Percentiles rank a stretch among this genome's conserved stretches.
These are phyloP conservation scores for Trichophyton equinum DNA, from an alignment of 2,329 filamentous ascomycete genomes.

Conservation along the genomic window DNA sequence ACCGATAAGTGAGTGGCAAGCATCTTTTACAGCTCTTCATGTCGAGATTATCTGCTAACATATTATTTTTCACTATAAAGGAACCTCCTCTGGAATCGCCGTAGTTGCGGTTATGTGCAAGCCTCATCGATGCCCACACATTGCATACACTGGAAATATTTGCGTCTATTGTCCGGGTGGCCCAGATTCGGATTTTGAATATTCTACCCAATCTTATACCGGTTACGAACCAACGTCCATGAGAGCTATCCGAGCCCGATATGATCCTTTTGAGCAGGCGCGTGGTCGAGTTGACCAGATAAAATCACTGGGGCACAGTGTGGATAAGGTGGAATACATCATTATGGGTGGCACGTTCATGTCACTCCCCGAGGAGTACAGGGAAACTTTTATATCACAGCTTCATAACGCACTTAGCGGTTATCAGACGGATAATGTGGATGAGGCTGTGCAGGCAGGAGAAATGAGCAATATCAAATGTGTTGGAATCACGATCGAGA, in stretches of 20 bases:
- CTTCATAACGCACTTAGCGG: slow-evolving; percentile 94
- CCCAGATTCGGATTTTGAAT: slow-evolving; percentile 96
- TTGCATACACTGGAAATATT: slow-evolving; percentile 96
- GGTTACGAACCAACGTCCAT: slow-evolving; percentile 98
- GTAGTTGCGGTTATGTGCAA: slow-evolving; percentile 99
- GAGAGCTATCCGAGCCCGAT: slow-evolving; percentile 90
- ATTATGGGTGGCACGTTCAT: slow-evolving; percentile 99
- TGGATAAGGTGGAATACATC: slow-evolving; percentile 99
- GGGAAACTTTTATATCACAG: slow-evolving; percentile 87
- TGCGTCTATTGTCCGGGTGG: slow-evolving; percentile 98
- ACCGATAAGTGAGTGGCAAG: slow-evolving; percentile 58
- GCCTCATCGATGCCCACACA: slow-evolving; percentile 92
- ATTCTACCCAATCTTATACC: slow-evolving; percentile 97
- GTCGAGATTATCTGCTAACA: background rate
- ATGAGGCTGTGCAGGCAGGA: slow-evolving; percentile 85
- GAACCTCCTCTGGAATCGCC: slow-evolving; percentile 90
- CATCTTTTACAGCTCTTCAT: background rate
- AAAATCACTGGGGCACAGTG: slow-evolving; percentile 85
- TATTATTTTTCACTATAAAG: slow-evolving; percentile 29
- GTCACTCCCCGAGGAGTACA: slow-evolving; percentile 79
- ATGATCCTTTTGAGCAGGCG: slow-evolving; percentile 96
- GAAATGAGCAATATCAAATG: slow-evolving; percentile 98
- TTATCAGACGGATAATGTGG: slow-evolving; percentile 86
- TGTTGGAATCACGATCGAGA: slow-evolving; percentile 97
- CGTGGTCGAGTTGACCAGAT: slow-evolving; percentile 93